These are phyloP conservation scores for Ballota nigra DNA, from an alignment of 257 asterid genomes.

Conservation along the genomic window DNA sequence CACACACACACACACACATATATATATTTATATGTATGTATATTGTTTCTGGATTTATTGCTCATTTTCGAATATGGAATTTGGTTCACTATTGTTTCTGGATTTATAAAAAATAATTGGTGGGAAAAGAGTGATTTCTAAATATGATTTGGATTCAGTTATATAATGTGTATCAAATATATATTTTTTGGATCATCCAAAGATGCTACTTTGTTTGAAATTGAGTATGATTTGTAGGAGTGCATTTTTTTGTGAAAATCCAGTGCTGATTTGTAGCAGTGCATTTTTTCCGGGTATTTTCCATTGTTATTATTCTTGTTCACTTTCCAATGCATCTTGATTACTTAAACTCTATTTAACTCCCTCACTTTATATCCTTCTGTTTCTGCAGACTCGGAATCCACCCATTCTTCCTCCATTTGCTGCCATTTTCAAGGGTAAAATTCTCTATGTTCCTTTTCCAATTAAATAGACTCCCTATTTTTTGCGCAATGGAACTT, in stretches of 20 bases:
- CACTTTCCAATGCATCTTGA: conserved; percentile 2
- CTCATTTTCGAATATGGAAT: background rate
- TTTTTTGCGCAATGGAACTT: background rate
- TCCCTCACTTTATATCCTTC: background rate
- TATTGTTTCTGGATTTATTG: background rate
- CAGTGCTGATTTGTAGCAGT: background rate
- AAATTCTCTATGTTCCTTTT: background rate
- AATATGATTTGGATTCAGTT: background rate
- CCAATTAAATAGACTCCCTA: background rate
- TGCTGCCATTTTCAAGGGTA: conserved; percentile 71
- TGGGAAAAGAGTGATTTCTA: background rate
- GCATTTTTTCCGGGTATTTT: background rate
- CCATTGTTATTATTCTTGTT: conserved; percentile 7
- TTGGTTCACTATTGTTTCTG: background rate
- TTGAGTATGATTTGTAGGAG: background rate
- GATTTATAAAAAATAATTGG: background rate
- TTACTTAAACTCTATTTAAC: conserved; percentile 6
- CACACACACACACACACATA: no score
- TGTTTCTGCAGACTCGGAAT: conserved; percentile 62
- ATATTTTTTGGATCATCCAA: background rate
- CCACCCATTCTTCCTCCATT: conserved; percentile 92
- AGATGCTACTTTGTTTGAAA: conserved; percentile 2
- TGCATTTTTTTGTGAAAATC: background rate
- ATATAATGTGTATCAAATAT: background rate
- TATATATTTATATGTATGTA: background rate